Evolutionary conservation across 768 basidiomycete species (phyloP), one percentile per base, ranked within the genome.

Genomic region (Boletus sp.): DNA sequence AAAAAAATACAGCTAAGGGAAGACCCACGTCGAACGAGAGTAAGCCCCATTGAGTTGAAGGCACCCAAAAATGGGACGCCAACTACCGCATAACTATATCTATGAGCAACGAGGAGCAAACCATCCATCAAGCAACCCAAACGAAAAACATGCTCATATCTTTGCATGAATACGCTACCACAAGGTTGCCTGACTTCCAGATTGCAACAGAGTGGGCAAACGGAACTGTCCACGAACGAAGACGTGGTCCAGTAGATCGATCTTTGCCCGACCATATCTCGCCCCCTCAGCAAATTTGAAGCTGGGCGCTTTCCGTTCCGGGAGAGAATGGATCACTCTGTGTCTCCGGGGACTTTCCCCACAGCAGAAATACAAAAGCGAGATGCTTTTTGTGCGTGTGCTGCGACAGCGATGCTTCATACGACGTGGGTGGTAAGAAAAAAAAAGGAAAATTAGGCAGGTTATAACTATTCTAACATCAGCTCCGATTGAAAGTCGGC

Each of bases 341-440:
- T 80, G 73, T 82, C 89, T 90, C 89, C 89, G 89, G 89, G 87
- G 89, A 90, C 89, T 90, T 91, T 90, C 88, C 89, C 89, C 89
- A 86, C 89, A 90, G 89, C 86, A 45, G 60, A 76, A 79, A 60
- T 54, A 54, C 59, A 75, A 79, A 78, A 79, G 76, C 69, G 54
- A 53, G 57, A 56, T 63, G 73, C 80, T 80, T 77, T 77, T 82
- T 80, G 89, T 89, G 71, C 77, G 89, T 80, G 73, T 81, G 83
- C 89, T 90, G 89, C 84, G 89, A 91, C 73, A 74, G 84, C 89
- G 88, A 84, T 89, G 83, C 88, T 89, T 89, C 83, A 72, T 74
- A 78, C 86, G 82, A 81, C 84, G 79, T 67, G 65, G 69, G 28
- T 59, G 52, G 35, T 53, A 55, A 24, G 61, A 57, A 61, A 63